These are phyloP conservation scores for Isoetes engelmannii DNA, from an alignment of 83 land plant genomes.

Conservation along the genomic window DNA sequence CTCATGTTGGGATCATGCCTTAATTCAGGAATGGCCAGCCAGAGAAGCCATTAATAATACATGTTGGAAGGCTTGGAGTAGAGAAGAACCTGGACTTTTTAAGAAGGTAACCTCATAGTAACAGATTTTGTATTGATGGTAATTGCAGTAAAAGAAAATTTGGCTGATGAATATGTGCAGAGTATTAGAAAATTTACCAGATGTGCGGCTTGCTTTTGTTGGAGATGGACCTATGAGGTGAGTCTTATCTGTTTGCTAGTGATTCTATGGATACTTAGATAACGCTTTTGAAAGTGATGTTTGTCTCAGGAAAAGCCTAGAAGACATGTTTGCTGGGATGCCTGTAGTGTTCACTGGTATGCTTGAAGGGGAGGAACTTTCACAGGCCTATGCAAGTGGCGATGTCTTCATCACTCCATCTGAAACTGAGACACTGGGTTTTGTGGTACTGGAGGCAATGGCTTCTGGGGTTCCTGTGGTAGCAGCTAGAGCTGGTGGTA, in stretches of 20 bases:
- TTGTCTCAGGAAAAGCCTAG: slow-evolving; percentile 59
- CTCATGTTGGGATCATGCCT: slow-evolving; percentile 5
- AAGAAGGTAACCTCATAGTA: not conserved
- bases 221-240: slow-evolving; percentile 99
- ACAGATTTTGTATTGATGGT: too few species aligned
- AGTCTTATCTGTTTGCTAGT: not conserved
- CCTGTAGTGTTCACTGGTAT: slow-evolving; percentile 96
- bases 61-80: slow-evolving; percentile 94
- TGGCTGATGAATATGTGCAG: slow-evolving; percentile 23
- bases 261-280: not conserved
- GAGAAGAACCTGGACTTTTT: slow-evolving; percentile 75
- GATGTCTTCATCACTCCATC: slow-evolving; percentile 95
- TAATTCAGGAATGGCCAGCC: slow-evolving; percentile 75
- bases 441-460: slow-evolving; percentile 96
- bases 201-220: slow-evolving; percentile 76
- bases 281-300: not conserved
- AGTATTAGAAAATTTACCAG: slow-evolving; percentile 78
- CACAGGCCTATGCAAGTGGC: slow-evolving; percentile 95
- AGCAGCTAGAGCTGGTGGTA: slow-evolving; percentile 92
- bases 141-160: not conserved
- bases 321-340: slow-evolving; percentile 76
- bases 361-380: slow-evolving; percentile 89
- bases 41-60: slow-evolving; percentile 76
- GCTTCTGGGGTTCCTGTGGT: slow-evolving; percentile 95
- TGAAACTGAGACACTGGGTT: slow-evolving; percentile 92